Conservation (phyloP, 495 filamentous ascomycete species). For the Durotheca rogersii region DNA sequence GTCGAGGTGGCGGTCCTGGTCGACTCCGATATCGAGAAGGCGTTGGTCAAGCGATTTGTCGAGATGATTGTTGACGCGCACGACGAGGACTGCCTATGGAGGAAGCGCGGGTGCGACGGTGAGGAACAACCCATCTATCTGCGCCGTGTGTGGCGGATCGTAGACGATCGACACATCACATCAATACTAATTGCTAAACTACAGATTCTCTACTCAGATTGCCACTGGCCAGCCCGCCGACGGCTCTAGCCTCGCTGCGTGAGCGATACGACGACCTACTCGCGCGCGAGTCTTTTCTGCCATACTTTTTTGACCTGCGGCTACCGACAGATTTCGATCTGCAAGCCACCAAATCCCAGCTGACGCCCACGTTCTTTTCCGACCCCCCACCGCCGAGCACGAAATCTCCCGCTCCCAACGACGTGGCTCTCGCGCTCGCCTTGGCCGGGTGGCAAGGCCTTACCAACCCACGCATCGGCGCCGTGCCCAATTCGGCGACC, state of each 20-base stretch:
- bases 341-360: conserved; percentile 50
- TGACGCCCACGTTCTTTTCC: conserved; percentile 50
- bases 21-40: conserved; percentile 57
- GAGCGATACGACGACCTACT: conserved; percentile 61
- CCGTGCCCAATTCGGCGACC: conserved; percentile 64
- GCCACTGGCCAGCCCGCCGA: conserved; percentile 57
- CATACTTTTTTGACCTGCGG: conserved; percentile 54
- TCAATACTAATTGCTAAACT: conserved; percentile 36
- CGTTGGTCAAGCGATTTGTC: conserved; percentile 74
- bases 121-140: too few relatives aligned
- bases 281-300: conserved; percentile 48
- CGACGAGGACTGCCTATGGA: conserved; percentile 83
- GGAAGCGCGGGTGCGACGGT: conserved; percentile 82
- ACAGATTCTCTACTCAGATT: conserved; percentile 48
- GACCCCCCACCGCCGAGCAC: conserved; percentile 39
- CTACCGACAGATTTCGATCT: conserved; percentile 48
- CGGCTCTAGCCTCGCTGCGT: conserved; percentile 56
- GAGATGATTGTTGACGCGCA: conserved; percentile 74
- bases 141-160: too few relatives aligned
- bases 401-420: conserved; percentile 49
- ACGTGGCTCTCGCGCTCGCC: conserved; percentile 70
- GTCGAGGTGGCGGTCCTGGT: conserved; percentile 56
- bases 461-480: conserved; percentile 57
- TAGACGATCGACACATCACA: too few relatives aligned
- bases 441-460: conserved; percentile 84